These are phyloP conservation scores for Cruciata laevipes DNA, from an alignment of 257 asterid species.

Conservation along the genomic window DNA sequence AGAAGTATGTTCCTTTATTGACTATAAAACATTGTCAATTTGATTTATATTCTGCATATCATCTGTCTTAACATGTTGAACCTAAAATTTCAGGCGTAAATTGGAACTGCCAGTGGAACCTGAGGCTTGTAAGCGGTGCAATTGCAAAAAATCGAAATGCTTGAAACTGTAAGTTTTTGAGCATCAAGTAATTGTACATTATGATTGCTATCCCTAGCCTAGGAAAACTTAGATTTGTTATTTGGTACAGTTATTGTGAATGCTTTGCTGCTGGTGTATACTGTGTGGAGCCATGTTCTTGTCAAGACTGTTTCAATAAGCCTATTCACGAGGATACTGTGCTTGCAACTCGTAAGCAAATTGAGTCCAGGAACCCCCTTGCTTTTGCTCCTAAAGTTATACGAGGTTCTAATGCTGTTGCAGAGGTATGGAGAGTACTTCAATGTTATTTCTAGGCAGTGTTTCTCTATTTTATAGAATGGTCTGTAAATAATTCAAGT, in stretches of 20 bases:
- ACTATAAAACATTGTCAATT: background rate
- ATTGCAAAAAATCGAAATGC: conserved; percentile 96
- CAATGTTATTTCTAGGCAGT: background rate
- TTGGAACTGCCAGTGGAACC: conserved; percentile 50
- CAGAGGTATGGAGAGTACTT: conserved; percentile 52
- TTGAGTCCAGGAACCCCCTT: conserved; percentile 93
- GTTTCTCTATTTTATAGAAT: background rate
- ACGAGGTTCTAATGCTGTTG: conserved; percentile 39
- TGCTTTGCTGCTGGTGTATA: conserved; percentile 98
- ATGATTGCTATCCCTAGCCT: background rate
- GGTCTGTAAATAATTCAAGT: conserved; percentile 5
- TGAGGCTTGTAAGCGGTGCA: conserved; percentile 80
- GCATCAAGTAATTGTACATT: background rate
- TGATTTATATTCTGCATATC: background rate
- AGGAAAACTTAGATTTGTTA: conserved; percentile 3
- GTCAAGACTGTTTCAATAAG: conserved; percentile 89
- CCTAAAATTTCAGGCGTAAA: conserved; percentile 45
- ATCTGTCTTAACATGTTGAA: conserved; percentile 18
- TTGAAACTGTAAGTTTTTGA: conserved; percentile 72
- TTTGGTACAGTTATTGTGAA: conserved; percentile 75
- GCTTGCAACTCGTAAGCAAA: conserved; percentile 89
- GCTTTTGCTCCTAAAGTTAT: conserved; percentile 98
- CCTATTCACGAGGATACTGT: conserved; percentile 96
- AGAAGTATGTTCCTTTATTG: conserved; percentile 40
- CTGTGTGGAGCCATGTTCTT: conserved; percentile 93